Evolutionary conservation across 345 rosid genomes (phyloP).

Genomic region (Brassica napus): DNA sequence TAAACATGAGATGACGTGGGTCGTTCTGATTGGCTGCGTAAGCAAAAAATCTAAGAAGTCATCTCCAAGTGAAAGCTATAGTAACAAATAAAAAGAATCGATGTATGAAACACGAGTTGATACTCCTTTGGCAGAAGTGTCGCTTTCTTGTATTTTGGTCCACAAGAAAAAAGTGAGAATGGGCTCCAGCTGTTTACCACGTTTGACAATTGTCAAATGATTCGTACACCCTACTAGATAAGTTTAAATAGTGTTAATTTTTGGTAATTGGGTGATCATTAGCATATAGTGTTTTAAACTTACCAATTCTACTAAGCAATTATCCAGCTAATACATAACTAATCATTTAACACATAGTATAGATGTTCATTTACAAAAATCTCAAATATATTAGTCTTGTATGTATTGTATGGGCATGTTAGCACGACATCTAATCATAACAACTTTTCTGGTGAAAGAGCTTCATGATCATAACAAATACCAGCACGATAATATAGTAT

Average conservation of each 20-base stretch:
- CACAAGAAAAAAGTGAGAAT: constrained; percentile 21
- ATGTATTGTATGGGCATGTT: not conserved
- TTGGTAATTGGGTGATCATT: constrained; percentile 25
- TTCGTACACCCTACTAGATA: constrained; percentile 11
- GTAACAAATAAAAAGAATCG: not conserved
- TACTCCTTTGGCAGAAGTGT: constrained; percentile 34
- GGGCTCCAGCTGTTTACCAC: constrained; percentile 46
- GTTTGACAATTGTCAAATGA: constrained; percentile 38
- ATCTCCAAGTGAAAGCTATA: constrained; percentile 10
- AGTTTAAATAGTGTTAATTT: not conserved
- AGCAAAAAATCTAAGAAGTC: constrained; percentile 26
- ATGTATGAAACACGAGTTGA: constrained; percentile 36
- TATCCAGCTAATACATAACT: not conserved
- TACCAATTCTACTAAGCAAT: not conserved
- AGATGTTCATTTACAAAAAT: not conserved
- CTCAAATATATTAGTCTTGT: not conserved
- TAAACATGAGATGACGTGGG: constrained; percentile 22
- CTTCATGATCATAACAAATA: not conserved
- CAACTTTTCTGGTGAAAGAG: not conserved
- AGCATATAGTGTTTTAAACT: not conserved
- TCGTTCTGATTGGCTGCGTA: constrained; percentile 11
- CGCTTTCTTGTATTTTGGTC: constrained; percentile 36
- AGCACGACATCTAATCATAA: constrained; percentile 10
- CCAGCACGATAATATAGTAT: constrained; percentile 7
- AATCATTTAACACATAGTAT: not conserved